These are phyloP conservation scores for Cylindricascospora bacillispora DNA, from an alignment of 1,139 yeast species.

Conservation along the genomic window DNA sequence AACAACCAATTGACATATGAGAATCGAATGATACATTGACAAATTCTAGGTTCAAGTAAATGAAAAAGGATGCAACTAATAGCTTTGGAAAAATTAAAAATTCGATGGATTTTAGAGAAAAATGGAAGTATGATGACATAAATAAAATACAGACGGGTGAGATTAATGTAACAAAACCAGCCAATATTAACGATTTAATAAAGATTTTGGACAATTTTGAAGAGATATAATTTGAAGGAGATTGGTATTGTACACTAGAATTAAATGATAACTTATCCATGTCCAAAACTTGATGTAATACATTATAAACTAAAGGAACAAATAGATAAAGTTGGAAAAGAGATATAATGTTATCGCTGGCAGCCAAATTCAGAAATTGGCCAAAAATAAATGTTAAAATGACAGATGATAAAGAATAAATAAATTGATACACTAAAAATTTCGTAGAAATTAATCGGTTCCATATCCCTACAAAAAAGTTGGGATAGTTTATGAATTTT, in stretches of 20 bases:
- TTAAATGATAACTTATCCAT: conserved; percentile 45
- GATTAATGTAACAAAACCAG: conserved; percentile 6
- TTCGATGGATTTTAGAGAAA: not conserved
- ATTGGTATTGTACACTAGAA: conserved; percentile 28
- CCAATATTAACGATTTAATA: conserved; percentile 11
- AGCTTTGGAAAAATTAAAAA: conserved; percentile 3
- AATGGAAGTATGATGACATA: conserved; percentile 2
- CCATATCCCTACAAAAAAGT: conserved; percentile 35
- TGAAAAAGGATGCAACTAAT: conserved; percentile 7
- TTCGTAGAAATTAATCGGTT: conserved; percentile 35
- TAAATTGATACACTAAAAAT: conserved; percentile 27
- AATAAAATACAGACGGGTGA: conserved; percentile 13
- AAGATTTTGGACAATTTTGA: conserved; percentile 10
- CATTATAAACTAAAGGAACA: conserved; percentile 37
- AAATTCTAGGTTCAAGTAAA: conserved; percentile 33
- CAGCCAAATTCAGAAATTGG: conserved; percentile 17
- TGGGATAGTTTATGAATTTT: conserved; percentile 37
- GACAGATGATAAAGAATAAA: conserved; percentile 31
- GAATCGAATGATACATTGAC: conserved; percentile 54
- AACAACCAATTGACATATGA: conserved; percentile 72
- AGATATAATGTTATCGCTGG: too few species aligned
- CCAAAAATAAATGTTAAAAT: conserved; percentile 27
- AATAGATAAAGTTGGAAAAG: conserved; percentile 23
- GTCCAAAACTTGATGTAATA: conserved; percentile 45
- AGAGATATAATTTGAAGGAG: conserved; percentile 27